phyloP scores from a whole-genome alignment of 495 filamentous ascomycete genomes.

The Parachaetomium inaequale region DNA sequence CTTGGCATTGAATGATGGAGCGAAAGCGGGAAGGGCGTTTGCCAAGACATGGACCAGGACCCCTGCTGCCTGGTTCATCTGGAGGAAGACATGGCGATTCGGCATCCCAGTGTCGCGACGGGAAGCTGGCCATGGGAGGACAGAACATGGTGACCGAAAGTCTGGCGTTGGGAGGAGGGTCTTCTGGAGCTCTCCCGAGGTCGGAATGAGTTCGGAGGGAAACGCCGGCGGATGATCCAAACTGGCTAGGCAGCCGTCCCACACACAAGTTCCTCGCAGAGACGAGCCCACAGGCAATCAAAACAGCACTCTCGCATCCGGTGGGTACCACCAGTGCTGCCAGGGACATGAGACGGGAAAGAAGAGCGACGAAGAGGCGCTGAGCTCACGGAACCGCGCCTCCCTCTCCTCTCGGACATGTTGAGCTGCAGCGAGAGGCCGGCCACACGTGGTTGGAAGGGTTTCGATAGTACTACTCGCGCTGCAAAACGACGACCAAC shows the following conservation, averaged over 20 bases:
- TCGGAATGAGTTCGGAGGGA: background rate
- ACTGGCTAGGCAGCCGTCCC: slow-evolving; percentile 2
- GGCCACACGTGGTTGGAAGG: background rate
- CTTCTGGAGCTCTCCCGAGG: background rate
- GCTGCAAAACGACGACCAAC: slow-evolving; percentile 84
- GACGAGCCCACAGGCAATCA: background rate
- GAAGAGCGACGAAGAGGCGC: background rate
- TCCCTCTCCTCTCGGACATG: background rate
- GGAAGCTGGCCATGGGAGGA: background rate
- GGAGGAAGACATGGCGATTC: background rate
- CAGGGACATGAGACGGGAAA: background rate
- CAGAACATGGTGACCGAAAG: background rate
- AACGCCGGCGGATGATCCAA: background rate
- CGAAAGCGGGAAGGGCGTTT: slow-evolving; percentile 5
- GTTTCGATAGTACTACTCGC: slow-evolving; percentile 54
- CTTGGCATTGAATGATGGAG: slow-evolving; percentile 12
- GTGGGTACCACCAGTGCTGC: background rate
- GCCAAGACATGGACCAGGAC: slow-evolving; percentile 3
- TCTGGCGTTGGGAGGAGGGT: background rate
- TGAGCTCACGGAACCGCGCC: background rate
- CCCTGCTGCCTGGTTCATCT: slow-evolving; percentile 8
- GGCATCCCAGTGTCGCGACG: background rate
- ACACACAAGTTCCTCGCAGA: slow-evolving; percentile 15
- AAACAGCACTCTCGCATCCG: background rate
- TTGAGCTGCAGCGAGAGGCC: background rate